These are phyloP conservation scores for Capronia epimyces DNA, from an alignment of 2,329 filamentous ascomycete species.

Conservation along the genomic window DNA sequence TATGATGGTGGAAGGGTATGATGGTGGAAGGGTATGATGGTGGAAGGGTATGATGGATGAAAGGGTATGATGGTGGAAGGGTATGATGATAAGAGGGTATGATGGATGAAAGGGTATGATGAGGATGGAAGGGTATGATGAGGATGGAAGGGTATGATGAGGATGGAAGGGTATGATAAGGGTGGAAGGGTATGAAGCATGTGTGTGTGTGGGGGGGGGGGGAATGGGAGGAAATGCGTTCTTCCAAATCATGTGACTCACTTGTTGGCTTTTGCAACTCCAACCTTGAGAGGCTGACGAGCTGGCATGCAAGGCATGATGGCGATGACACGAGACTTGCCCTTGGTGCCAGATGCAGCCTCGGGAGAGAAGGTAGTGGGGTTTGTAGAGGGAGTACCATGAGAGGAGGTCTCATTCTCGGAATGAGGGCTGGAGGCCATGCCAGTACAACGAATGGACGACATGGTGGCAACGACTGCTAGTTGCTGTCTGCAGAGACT, in stretches of 20 bases:
- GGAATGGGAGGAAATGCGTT: background rate
- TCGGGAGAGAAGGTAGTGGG: constrained; percentile 61
- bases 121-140: background rate
- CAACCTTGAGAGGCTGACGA: background rate
- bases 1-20: background rate
- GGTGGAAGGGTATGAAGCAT: background rate
- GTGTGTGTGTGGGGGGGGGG: background rate
- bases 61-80: background rate
- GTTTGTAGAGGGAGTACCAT: constrained; percentile 61
- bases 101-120: background rate
- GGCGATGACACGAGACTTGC: background rate
- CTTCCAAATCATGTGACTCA: background rate
- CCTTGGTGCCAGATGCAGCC: constrained; percentile 35
- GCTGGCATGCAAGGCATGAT: too few species aligned
- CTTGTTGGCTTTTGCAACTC: background rate
- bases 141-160: background rate
- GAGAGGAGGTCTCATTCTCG: constrained; percentile 27
- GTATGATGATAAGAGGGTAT: background rate
- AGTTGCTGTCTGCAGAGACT: background rate
- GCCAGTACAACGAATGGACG: constrained; percentile 8
- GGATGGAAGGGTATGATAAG: background rate
- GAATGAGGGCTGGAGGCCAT: constrained; percentile 22
- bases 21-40: constrained; percentile 2
- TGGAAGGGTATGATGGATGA: too few species aligned
- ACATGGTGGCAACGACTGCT: constrained; percentile 9